These are phyloP conservation scores for Sporothrix sp. DNA, from an alignment of 2,329 filamentous ascomycete species.

Conservation along the genomic window DNA sequence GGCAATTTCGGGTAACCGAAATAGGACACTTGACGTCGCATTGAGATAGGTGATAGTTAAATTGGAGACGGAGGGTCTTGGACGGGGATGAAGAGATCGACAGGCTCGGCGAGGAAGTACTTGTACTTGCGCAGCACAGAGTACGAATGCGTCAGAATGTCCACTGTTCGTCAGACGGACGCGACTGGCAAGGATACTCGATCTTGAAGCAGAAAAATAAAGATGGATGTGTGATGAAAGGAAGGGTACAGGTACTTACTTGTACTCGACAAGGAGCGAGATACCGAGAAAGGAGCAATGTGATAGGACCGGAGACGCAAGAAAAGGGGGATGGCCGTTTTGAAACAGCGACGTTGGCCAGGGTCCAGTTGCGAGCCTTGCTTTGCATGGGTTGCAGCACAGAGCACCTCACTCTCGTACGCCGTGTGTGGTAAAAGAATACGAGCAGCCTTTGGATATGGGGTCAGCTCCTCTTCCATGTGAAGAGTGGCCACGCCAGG, in stretches of 20 bases:
- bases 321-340: slow-evolving; percentile 5
- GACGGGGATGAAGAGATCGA: slow-evolving; percentile 4
- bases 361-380: slow-evolving; percentile 2
- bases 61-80: background rate
- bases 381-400: slow-evolving; percentile 4
- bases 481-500: too few relatives aligned
- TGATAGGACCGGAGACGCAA: slow-evolving; percentile 7
- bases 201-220: too few relatives aligned
- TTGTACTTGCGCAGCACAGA: too few relatives aligned
- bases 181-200: too few relatives aligned
- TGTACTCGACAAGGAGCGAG: too few relatives aligned
- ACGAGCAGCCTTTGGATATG: too few relatives aligned
- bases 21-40: slow-evolving; percentile 5
- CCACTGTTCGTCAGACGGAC: too few relatives aligned
- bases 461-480: too few relatives aligned
- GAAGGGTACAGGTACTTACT: too few relatives aligned
- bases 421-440: too few relatives aligned
- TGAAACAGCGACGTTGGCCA: slow-evolving; percentile 7
- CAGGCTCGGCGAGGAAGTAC: background rate
- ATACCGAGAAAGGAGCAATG: background rate
- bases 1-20: slow-evolving; percentile 5
- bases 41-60: background rate
- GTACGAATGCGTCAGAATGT: too few relatives aligned
- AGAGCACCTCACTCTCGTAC: too few relatives aligned
- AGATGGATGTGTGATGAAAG: background rate